phyloP scores from a whole-genome alignment of 2,329 filamentous ascomycete genomes.

The Tolypocladium inflatum region DNA sequence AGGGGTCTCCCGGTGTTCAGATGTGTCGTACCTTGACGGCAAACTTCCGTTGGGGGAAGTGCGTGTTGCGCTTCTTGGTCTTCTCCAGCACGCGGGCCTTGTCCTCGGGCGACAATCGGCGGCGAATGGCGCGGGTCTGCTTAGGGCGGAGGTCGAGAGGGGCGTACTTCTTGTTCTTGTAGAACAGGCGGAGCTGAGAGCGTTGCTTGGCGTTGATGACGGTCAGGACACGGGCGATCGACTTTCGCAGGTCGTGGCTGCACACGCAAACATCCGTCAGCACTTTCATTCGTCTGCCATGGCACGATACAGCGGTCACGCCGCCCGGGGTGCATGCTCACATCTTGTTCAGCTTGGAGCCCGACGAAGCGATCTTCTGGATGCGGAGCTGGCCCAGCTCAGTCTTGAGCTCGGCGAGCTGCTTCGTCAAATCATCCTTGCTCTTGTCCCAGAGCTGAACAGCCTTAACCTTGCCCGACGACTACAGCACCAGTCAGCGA shows the following conservation, averaged over 20 bases:
- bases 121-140: conserved; percentile 96
- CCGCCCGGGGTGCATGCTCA: conserved; percentile 37
- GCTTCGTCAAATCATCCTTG: conserved; percentile 97
- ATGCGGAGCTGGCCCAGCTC: conserved; percentile 95
- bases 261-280: conserved; percentile 14
- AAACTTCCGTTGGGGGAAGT: conserved; percentile 98
- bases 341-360: conserved; percentile 97
- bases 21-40: conserved; percentile 75
- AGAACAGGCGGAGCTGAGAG: conserved; percentile 95
- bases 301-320: background rate
- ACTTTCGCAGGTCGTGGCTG: conserved; percentile 98
- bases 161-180: conserved; percentile 99
- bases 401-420: conserved; percentile 88
- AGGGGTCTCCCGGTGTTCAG: background rate
- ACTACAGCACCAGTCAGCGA: conserved; percentile 26
- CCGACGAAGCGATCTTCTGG: conserved; percentile 94
- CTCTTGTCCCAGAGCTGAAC: conserved; percentile 96
- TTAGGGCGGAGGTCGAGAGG: conserved; percentile 97
- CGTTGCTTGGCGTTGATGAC: conserved; percentile 99
- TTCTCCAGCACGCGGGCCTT: conserved; percentile 77
- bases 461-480: conserved; percentile 74
- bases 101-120: conserved; percentile 89
- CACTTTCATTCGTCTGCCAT: conserved; percentile 2
- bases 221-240: conserved; percentile 96
- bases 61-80: conserved; percentile 88